phyloP scores from a whole-genome alignment of 441 rosid genomes.

The Croton setiger region DNA sequence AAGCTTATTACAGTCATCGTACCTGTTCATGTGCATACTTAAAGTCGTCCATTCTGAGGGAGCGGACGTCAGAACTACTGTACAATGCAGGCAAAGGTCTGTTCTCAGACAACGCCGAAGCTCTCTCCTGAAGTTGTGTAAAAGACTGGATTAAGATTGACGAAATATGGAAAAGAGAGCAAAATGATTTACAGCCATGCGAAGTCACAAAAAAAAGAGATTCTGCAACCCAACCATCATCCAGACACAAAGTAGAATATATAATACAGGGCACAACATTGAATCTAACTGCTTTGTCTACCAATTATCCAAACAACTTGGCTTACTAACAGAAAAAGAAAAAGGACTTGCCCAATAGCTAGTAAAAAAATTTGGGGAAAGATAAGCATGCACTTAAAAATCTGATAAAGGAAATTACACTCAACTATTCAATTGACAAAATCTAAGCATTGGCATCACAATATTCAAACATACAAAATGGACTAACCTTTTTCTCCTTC shows the following conservation, averaged over 20 bases:
- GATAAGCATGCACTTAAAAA: background rate
- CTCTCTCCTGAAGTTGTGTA: constrained; percentile 60
- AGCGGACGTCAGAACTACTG: constrained; percentile 70
- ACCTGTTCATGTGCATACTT: constrained; percentile 97
- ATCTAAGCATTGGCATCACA: too few relatives aligned
- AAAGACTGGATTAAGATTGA: constrained; percentile 6
- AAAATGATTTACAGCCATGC: background rate
- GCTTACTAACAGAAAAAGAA: too few relatives aligned
- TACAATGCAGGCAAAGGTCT: constrained; percentile 67
- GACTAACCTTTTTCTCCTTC: constrained; percentile 91
- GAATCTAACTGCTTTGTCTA: background rate
- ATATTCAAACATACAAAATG: too few relatives aligned
- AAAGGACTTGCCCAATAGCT: background rate
- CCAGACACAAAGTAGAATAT: too few relatives aligned
- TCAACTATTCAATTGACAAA: too few relatives aligned
- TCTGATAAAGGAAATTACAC: background rate
- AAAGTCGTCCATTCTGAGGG: constrained; percentile 83
- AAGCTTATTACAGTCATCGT: background rate
- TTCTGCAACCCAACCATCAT: background rate
- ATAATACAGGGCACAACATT: background rate
- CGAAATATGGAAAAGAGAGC: background rate
- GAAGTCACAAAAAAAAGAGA: background rate
- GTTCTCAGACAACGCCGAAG: constrained; percentile 58
- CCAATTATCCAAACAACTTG: background rate
- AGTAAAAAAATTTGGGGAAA: background rate